Percentiles rank a stretch among this genome's conserved stretches.
These are phyloP conservation scores for Scheffersomyces amazonensis DNA, from an alignment of 805 yeast genomes.

Conservation along the genomic window DNA sequence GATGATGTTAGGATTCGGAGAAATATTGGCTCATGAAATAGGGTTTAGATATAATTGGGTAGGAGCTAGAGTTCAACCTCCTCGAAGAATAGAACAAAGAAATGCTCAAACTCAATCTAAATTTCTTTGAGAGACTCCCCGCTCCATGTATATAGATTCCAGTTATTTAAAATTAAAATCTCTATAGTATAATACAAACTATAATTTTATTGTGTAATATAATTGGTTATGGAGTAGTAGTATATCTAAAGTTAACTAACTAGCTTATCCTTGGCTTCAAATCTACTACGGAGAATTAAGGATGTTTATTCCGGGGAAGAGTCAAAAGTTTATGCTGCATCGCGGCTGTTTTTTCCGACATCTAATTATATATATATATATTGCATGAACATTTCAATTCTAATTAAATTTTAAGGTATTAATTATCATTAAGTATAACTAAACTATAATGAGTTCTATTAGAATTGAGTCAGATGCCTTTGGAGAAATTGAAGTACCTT, in stretches of 20 bases:
- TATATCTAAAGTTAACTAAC: no score
- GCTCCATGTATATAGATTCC: not conserved
- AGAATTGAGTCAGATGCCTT: conserved; percentile 38
- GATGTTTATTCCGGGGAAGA: not conserved
- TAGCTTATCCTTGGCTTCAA: no score
- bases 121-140: conserved; percentile 7
- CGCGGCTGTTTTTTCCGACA: not conserved
- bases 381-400: no score
- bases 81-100: conserved; percentile 23
- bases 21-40: conserved; percentile 87
- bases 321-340: not conserved
- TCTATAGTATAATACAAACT: no score
- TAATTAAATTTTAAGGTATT: no score
- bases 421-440: no score
- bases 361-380: no score
- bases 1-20: conserved; percentile 94
- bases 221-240: no score
- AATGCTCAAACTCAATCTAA: conserved; percentile 13
- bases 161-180: no score
- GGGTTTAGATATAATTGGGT: conserved; percentile 78
- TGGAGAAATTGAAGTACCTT: conserved; percentile 34
- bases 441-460: conserved; percentile 4
- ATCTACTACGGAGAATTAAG: not conserved
- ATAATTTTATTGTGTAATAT: no score
- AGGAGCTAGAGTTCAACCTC: conserved; percentile 60